Base-by-base conservation (phyloP, 371 early-diverging fungal species). In the Zychaea mexicana region DNA sequence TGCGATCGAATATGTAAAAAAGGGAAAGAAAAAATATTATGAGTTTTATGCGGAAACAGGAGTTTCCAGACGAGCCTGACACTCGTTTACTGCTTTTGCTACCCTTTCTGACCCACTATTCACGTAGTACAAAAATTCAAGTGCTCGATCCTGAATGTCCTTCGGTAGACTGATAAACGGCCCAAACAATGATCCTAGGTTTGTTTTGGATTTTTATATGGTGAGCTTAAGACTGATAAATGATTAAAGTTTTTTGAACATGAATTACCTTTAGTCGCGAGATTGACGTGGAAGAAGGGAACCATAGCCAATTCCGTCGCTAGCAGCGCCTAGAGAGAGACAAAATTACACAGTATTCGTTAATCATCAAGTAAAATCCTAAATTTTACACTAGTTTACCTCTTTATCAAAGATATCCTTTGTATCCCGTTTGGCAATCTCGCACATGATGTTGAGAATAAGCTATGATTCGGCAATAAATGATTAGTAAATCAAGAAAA, bases 101-200 rank as follows among this genome's bases (percentile, higher is more conserved):
- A 77, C 65, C 26, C 72, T 77, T n/a, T 62, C 57, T 24, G 74
- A 66, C 39, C 60, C 60, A 31, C 68, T 70, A 64, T 66, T 59
- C 0, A 77, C 57, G 67, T 78, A 85, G 60, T 67, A 72, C 21
- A 85, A 73, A 67, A 81, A 81, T 60, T 85, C 83, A 33, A 85
- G 60, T 30, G 83, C 85, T 9, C 82, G 70, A 27, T 76, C 71
- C 64, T 85, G 85, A 0, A 79, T 63, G 39, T 73, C 77, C 8
- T 65, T 62, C 0, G 85, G 83, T 28, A 85, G 36, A 6, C 69
- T 65, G 0, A 72, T 68, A 57, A 81, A 83, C 0, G 85, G 85
- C 13, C 85, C 85, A 69, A 70, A 72, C 30, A 85, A 53, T 2
- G 76, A 73, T 27, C 81, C 70, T 57, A 64, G 2, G 5, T 28